Evolutionary conservation across 257 asterid species (phyloP).

Genomic region (Plantago ovata): DNA sequence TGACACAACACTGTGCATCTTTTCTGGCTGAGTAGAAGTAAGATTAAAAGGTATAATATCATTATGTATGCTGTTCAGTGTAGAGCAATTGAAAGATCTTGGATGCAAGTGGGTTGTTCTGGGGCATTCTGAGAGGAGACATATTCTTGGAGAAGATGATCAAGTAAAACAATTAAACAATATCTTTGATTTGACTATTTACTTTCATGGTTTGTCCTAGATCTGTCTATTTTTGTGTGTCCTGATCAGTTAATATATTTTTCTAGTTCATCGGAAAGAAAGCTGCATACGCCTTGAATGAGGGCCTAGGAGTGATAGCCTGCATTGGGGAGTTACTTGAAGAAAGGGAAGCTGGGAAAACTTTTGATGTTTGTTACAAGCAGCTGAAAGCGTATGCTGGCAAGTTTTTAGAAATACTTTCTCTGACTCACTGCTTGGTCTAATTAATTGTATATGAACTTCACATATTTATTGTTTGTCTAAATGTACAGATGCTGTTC

Average conservation of each 20-base stretch:
- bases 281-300: slow-evolving; percentile 92
- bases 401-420: slow-evolving; percentile 19
- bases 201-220: slow-evolving; percentile 8
- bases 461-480: neutral
- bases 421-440: neutral
- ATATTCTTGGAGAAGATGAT: slow-evolving; percentile 83
- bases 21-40: neutral
- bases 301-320: slow-evolving; percentile 87
- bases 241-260: slow-evolving; percentile 22
- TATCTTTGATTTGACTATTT: neutral
- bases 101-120: slow-evolving; percentile 98
- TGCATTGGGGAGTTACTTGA: slow-evolving; percentile 95
- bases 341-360: slow-evolving; percentile 93
- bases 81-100: slow-evolving; percentile 84
- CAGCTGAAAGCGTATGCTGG: slow-evolving; percentile 94
- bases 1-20: neutral
- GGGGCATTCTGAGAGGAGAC: slow-evolving; percentile 97
- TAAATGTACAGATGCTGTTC: slow-evolving; percentile 66
- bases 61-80: slow-evolving; percentile 38
- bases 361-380: slow-evolving; percentile 86
- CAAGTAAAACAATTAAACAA: slow-evolving; percentile 46
- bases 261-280: slow-evolving; percentile 92
- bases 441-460: neutral
- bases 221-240: slow-evolving; percentile 17
- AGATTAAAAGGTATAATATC: slow-evolving; percentile 5